phyloP scores from a whole-genome alignment of 352 stramenopile genomes.

The Pythium periplocum region DNA sequence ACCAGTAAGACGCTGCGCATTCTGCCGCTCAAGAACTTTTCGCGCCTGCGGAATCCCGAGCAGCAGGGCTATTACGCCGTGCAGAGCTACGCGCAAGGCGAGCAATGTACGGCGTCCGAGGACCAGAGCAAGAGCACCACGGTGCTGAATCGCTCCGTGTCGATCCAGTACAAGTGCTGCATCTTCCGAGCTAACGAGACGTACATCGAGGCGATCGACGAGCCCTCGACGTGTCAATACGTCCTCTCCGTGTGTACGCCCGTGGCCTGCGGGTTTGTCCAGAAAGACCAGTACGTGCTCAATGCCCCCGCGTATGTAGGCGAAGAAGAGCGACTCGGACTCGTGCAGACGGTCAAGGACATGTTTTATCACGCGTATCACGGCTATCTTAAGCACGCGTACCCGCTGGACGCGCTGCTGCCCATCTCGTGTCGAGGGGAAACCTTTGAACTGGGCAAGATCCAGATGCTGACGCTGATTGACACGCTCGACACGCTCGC shows the following conservation, averaged over 20 bases:
- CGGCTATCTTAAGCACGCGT: constrained; percentile 80
- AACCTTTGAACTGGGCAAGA: constrained; percentile 71
- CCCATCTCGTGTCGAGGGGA: constrained; percentile 66
- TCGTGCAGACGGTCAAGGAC: constrained; percentile 63
- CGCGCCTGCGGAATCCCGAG: constrained; percentile 36
- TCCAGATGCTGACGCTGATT: constrained; percentile 87
- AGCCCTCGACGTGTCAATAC: constrained; percentile 50
- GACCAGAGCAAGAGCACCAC: neutral
- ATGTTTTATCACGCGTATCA: constrained; percentile 91
- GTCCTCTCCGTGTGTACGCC: constrained; percentile 66
- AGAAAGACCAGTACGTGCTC: constrained; percentile 64
- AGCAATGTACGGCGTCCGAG: constrained; percentile 28
- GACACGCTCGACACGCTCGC: constrained; percentile 89
- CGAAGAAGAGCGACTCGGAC: constrained; percentile 45
- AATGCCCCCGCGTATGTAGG: constrained; percentile 38
- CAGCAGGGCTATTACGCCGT: constrained; percentile 48
- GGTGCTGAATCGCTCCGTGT: constrained; percentile 17
- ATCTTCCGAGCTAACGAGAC: constrained; percentile 73
- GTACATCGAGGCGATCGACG: constrained; percentile 67
- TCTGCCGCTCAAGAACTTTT: constrained; percentile 28
- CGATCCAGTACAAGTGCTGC: constrained; percentile 74
- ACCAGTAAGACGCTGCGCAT: constrained; percentile 38
- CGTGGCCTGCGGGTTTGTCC: constrained; percentile 63
- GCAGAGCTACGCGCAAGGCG: constrained; percentile 41
- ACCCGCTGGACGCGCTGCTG: constrained; percentile 74